Percentiles rank a stretch among this genome's conserved stretches.
Evolutionary conservation across 129 eudicot species (phyloP).

Genomic region (Erigeron canadensis): DNA sequence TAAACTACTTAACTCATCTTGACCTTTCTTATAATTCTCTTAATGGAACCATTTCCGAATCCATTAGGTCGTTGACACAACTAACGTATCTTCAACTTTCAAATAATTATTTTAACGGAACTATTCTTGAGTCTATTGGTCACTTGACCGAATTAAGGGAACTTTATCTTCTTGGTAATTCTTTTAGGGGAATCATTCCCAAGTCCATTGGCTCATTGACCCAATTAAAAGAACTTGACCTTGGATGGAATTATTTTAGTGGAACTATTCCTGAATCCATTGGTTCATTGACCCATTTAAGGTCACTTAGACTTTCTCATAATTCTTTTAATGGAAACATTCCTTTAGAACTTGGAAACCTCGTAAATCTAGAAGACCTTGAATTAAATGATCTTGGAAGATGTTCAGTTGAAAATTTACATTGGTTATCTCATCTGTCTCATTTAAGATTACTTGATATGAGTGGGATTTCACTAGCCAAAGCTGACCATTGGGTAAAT

Average conservation of each 20-base stretch:
- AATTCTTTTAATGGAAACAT: not conserved
- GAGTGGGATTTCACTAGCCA: not conserved
- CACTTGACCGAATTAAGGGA: not conserved
- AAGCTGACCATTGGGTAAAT: slow-evolving; percentile 18
- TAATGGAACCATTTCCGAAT: not conserved
- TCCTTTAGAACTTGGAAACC: slow-evolving; percentile 14
- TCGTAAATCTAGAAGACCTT: not conserved
- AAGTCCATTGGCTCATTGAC: no score
- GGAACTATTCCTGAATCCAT: no score
- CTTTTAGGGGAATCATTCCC: slow-evolving; percentile 10
- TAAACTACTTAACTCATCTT: not conserved
- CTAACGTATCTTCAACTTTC: not conserved
- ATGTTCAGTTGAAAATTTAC: not conserved
- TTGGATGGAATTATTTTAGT: no score
- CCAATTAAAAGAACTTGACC: no score
- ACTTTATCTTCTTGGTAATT: not conserved
- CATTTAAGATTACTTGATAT: not conserved
- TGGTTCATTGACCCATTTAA: not conserved
- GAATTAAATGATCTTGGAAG: not conserved
- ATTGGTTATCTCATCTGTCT: not conserved
- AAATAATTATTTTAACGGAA: not conserved
- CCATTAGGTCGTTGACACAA: not conserved
- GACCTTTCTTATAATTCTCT: not conserved
- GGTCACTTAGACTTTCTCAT: not conserved
- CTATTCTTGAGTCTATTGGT: not conserved